Evolutionary conservation across 805 yeast species (phyloP), one percentile per base, ranked within the genome.

Genomic region (Ogataea paraovalis): DNA sequence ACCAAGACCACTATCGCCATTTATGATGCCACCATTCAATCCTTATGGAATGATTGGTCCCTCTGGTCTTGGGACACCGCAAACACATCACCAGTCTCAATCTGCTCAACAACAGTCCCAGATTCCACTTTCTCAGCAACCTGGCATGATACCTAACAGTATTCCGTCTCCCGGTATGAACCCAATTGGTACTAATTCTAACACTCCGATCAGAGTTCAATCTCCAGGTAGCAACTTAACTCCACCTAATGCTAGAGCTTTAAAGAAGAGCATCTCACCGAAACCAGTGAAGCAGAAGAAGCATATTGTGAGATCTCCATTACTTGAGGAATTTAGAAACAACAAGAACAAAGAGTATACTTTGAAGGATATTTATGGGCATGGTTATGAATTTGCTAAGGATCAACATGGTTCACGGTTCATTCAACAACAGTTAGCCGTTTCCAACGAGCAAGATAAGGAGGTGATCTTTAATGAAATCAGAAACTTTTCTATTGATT

Each of bases 321-420:
- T 89, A 37, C 69, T 92, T 49, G 97, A 91, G 62, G 95, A 88
- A 59, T 87, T 92, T 53, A 79, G 96, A 44, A 76, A 80, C 49
- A 83, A 82, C 59, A 73, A 74, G 53, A 60, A 73, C 32, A 83
- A 79, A 42, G 80, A 81, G 51, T 85, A 80, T 62, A 73, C 73
- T 27, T 72, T 94, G 55, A 79, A 75, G 49, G 96, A 87, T 60
- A 82, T 92, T 32, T 79, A 81, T 55, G 96, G 96, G 7, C 90
- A 85, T 62, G 94, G 94, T 4, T 75, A 86, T 50, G 98, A 92
- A 66, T 92, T 94, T 58, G 81, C 96, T 43, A 87, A 87, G 55
- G 99, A 94, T 68, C 99, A 94, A 68, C 95, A 90, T 64, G 99
- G 99, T 3, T 91, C 98, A 4, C 76, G 99, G 54, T 94, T 92